These are phyloP conservation scores for Talinum fruticosum DNA, from an alignment of 148 eudicot species.

Conservation along the genomic window DNA sequence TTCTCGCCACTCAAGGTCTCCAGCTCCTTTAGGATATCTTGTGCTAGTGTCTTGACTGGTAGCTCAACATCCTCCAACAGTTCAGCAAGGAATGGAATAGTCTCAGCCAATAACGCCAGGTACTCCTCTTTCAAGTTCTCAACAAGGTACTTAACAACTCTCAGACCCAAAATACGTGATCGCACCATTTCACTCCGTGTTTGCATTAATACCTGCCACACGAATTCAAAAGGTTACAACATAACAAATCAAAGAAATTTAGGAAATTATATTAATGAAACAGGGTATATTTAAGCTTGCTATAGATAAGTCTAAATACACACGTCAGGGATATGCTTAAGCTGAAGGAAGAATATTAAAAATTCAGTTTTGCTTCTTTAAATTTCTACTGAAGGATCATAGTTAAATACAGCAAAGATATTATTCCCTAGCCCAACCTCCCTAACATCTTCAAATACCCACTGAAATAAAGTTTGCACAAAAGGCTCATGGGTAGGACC, in stretches of 20 bases:
- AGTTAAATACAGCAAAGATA: too few relatives aligned
- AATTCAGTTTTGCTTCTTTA: too few relatives aligned
- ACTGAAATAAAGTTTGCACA: neutral
- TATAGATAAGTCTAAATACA: too few relatives aligned
- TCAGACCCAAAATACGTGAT: constrained; percentile 65
- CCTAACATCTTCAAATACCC: neutral
- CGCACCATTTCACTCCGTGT: constrained; percentile 78
- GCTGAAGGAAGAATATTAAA: too few relatives aligned
- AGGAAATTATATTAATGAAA: too few relatives aligned
- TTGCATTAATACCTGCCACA: constrained; percentile 83
- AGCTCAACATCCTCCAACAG: constrained; percentile 85
- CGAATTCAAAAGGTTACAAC: neutral
- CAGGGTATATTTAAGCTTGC: too few relatives aligned
- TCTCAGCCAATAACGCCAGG: constrained; percentile 73
- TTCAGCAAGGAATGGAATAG: constrained; percentile 93
- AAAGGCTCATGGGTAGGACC: neutral
- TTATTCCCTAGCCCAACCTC: neutral
- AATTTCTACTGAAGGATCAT: too few relatives aligned
- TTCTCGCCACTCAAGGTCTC: constrained; percentile 89
- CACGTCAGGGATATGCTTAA: too few relatives aligned
- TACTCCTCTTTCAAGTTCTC: constrained; percentile 88
- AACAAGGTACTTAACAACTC: constrained; percentile 64
- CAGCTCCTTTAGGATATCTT: constrained; percentile 82
- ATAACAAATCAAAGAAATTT: too few relatives aligned
- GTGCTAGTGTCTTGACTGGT: constrained; percentile 81